Evolutionary conservation across 306 rosid genomes (phyloP), one percentile per base, ranked within the genome.

Genomic region (Glycine latifolia): DNA sequence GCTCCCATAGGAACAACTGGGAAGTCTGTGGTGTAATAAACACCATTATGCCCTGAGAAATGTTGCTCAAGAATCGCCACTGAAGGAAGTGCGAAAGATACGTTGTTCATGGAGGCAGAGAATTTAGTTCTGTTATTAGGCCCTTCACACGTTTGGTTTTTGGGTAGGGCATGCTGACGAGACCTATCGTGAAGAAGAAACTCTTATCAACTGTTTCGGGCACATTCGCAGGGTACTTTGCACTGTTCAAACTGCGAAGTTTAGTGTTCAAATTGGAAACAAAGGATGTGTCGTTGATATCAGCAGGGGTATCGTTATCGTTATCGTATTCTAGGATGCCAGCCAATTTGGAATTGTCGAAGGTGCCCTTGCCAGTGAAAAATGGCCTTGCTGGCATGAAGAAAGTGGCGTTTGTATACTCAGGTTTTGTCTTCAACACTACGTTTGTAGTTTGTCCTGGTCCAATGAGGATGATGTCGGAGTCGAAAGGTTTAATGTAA

Each of bases 391-490:
- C 46, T 35, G 33, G 46, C 46, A 63, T 33, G 9, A 33, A 63
- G 69, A 63, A 43, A 43, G 47, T 35, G 44, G 69, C 17, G 7
- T 35, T 35, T 63, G 12, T 12, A 17, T 11, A 13, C 17, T 35
- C 16, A 6, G 47, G 69, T 63, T 63, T 63, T 33, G 69, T 63
- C 47, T 63, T 35, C 47, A 63, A 63, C 17, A 35, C 2, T 7
- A 35, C 69, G 17, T 63, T 63, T 6, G 69, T 63, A 9, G 69
- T 63, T 35, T 63, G 69, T 63, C 69, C 69, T 12, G 47, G 69
- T 8, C 17, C 4, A 63, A 35, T 63, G 47, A 35, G 46, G 4
- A 63, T 63, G 69, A 63, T 63, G 17, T 63, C 0, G 17, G 69
- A 63, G 46, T 63, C 3, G 47, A 63, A 63, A 0, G 69, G 69